These are phyloP conservation scores for Talaromyces thailandensis DNA, from an alignment of 495 filamentous ascomycete genomes.

Conservation along the genomic window DNA sequence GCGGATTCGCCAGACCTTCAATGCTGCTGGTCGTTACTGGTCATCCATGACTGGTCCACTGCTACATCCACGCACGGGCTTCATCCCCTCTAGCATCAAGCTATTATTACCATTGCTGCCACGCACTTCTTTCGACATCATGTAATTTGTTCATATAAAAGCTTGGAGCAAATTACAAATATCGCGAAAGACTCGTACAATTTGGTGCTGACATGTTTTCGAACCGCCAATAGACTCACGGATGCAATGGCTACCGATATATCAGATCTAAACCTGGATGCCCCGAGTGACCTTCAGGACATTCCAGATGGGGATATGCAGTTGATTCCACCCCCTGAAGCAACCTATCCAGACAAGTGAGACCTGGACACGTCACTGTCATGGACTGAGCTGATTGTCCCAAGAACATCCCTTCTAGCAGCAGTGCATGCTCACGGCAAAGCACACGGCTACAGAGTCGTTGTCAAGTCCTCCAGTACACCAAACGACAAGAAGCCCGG, in stretches of 20 bases:
- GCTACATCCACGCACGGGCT: slow-evolving; percentile 1
- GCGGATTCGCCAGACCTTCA: background rate
- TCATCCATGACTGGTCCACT: background rate
- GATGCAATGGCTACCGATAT: slow-evolving; percentile 19
- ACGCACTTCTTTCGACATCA: background rate
- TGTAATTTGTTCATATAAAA: background rate
- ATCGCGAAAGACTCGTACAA: background rate
- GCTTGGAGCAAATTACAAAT: background rate
- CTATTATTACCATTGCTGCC: background rate
- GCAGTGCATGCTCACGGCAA: slow-evolving; percentile 39
- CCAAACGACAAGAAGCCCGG: slow-evolving; percentile 41
- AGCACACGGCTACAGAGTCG: slow-evolving; percentile 37
- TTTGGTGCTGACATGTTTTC: background rate
- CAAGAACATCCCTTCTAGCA: slow-evolving; percentile 27
- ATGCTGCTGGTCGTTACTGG: background rate
- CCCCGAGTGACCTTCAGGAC: slow-evolving; percentile 40
- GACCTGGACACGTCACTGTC: slow-evolving; percentile 6
- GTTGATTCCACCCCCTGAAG: slow-evolving; percentile 34
- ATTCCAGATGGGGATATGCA: slow-evolving; percentile 38
- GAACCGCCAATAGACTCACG: background rate
- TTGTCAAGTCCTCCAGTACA: slow-evolving; percentile 39
- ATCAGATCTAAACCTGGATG: slow-evolving; percentile 36
- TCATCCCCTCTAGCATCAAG: background rate
- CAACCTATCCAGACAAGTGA: slow-evolving; percentile 39
- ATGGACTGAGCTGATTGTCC: background rate